A percentile compares a stretch with the other conserved stretches of the same genome.
These are phyloP conservation scores for Collybiopsis luxurians DNA, from an alignment of 768 basidiomycete genomes.

Conservation along the genomic window DNA sequence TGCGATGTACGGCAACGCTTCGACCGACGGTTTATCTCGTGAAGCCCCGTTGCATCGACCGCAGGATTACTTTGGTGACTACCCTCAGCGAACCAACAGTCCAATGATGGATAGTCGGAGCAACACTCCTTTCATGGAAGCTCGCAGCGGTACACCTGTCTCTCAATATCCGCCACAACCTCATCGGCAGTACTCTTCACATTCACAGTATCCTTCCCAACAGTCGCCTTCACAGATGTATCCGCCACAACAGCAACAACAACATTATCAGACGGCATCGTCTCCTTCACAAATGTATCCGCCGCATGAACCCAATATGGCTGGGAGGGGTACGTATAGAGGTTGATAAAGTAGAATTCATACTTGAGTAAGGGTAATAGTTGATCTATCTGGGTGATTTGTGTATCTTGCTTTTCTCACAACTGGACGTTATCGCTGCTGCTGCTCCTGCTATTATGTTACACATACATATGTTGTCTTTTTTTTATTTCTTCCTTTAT, in stretches of 20 bases:
- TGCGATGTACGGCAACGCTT: conserved; percentile 36
- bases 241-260: conserved; percentile 14
- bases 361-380: background rate
- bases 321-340: conserved; percentile 39
- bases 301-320: conserved; percentile 29
- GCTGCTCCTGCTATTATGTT: background rate
- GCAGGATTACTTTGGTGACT: conserved; percentile 32
- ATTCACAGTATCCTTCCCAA: conserved; percentile 20
- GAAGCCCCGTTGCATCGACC: conserved; percentile 69
- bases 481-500: background rate
- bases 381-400: background rate
- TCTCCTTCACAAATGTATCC: conserved; percentile 15
- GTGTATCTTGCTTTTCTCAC: background rate
- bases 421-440: background rate
- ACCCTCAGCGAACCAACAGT: conserved; percentile 23
- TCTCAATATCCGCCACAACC: conserved; percentile 12
- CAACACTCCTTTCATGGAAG: background rate
- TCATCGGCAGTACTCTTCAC: conserved; percentile 15
- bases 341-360: conserved; percentile 10
- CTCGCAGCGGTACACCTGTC: conserved; percentile 9
- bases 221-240: conserved; percentile 14
- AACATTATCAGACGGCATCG: conserved; percentile 15
- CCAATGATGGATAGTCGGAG: conserved; percentile 26
- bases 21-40: conserved; percentile 36
- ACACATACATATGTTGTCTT: background rate